Evolutionary conservation across 805 yeast genomes (phyloP).

Genomic region (Jamesozyma hellenica): DNA sequence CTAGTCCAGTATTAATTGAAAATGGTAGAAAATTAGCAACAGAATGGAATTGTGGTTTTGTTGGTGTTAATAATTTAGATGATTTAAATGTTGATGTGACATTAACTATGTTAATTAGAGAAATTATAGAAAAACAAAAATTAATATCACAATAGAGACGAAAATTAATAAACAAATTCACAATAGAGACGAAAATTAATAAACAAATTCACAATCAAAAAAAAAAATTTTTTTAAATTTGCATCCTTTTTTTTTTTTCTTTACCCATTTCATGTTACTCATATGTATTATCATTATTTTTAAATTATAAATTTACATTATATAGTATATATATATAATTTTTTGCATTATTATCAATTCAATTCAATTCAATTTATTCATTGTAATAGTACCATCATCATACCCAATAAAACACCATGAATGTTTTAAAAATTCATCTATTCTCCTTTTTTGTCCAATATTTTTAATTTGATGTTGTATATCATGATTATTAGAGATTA

Average conservation of each 20-base stretch:
- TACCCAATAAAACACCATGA: conserved; percentile 28
- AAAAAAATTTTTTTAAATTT: too few relatives aligned
- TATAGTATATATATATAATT: too few relatives aligned
- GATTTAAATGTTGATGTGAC: conserved; percentile 47
- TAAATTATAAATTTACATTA: too few relatives aligned
- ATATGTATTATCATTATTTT: too few relatives aligned
- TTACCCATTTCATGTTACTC: background rate
- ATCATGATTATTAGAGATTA: too few relatives aligned
- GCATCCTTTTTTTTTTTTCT: background rate
- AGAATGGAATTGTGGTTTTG: conserved; percentile 56
- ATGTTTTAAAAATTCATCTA: conserved; percentile 4
- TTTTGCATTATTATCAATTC: background rate
- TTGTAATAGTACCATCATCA: conserved; percentile 23
- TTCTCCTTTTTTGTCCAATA: background rate
- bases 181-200: conserved; percentile 5
- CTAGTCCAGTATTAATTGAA: conserved; percentile 50
- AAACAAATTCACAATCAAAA: too few relatives aligned
- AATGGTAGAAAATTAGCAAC: conserved; percentile 49
- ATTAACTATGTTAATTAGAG: conserved; percentile 48
- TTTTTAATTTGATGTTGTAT: too few relatives aligned
- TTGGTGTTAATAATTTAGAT: conserved; percentile 46
- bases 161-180: conserved; percentile 2
- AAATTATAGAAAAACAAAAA: conserved; percentile 41
- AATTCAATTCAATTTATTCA: conserved; percentile 6
- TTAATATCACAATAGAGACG: conserved; percentile 4